A percentile compares a stretch with the other conserved stretches of the same genome.
phyloP scores from a whole-genome alignment of 1,284 basidiomycete species.

The Melampsora americana region DNA sequence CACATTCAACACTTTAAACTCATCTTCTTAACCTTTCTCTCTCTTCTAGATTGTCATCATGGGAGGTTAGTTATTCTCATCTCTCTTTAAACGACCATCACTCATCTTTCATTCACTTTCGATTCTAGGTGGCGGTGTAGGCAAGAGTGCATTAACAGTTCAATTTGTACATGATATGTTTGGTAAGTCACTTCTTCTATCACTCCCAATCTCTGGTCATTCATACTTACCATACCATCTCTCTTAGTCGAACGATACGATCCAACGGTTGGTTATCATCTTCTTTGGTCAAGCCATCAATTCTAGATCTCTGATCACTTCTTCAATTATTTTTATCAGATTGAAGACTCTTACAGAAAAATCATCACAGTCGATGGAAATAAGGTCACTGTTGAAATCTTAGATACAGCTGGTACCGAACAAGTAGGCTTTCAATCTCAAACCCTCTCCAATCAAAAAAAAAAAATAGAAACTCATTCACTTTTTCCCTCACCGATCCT shows the following conservation, averaged over 20 bases:
- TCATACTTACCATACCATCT: conserved; percentile 1
- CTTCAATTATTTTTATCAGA: conserved; percentile 46
- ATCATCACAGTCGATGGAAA: conserved; percentile 56
- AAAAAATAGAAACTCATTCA: background rate
- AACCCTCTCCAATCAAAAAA: background rate
- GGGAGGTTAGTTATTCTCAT: conserved; percentile 30
- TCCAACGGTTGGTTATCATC: conserved; percentile 53
- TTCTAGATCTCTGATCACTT: background rate
- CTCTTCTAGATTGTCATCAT: conserved; percentile 41
- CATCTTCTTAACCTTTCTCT: background rate
- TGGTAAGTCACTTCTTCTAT: conserved; percentile 62
- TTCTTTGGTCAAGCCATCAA: conserved; percentile 47
- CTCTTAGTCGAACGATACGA: conserved; percentile 42
- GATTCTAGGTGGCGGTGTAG: conserved; percentile 59
- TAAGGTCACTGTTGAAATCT: conserved; percentile 66
- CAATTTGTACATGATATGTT: conserved; percentile 72
- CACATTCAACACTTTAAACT: background rate
- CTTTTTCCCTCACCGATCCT: background rate
- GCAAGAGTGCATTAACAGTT: conserved; percentile 71
- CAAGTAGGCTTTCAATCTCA: conserved; percentile 55
- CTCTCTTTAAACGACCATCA: background rate
- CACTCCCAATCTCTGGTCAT: conserved; percentile 54
- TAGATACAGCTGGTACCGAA: conserved; percentile 86
- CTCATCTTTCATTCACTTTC: background rate
- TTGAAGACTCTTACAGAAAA: conserved; percentile 56